These are phyloP conservation scores for Aspergillus bridgeri DNA, from an alignment of 495 filamentous ascomycete genomes.

Conservation along the genomic window DNA sequence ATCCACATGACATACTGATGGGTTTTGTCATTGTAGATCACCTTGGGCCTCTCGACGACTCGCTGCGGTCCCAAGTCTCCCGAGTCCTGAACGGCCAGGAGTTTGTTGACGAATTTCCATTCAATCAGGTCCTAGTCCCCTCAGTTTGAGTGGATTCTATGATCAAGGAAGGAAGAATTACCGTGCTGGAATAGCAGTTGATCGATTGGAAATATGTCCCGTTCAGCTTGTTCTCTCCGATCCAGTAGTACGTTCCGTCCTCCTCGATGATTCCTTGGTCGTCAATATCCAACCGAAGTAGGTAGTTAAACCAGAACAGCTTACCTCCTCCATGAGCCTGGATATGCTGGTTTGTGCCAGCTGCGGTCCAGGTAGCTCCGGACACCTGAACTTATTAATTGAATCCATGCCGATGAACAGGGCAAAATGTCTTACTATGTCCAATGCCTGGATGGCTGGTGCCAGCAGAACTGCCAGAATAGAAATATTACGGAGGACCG, in stretches of 20 bases:
- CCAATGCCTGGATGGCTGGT: neutral
- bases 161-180: neutral
- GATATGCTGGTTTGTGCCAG: slow-evolving; percentile 39
- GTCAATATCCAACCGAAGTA: neutral
- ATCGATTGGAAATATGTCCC: slow-evolving; percentile 58
- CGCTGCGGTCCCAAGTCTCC: slow-evolving; percentile 61
- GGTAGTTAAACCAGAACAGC: neutral
- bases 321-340: slow-evolving; percentile 50
- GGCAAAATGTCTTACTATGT: neutral
- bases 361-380: slow-evolving; percentile 19
- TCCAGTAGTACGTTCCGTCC: slow-evolving; percentile 55
- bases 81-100: slow-evolving; percentile 45
- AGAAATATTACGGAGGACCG: neutral
- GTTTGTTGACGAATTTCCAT: slow-evolving; percentile 56
- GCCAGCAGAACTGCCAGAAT: neutral
- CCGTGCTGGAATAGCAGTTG: slow-evolving; percentile 49
- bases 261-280: slow-evolving; percentile 47
- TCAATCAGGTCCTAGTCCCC: slow-evolving; percentile 47
- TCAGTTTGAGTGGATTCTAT: neutral
- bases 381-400: slow-evolving; percentile 2
- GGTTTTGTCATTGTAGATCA: slow-evolving; percentile 55
- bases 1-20: slow-evolving; percentile 57
- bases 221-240: slow-evolving; percentile 64
- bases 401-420: neutral
- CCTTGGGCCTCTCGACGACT: slow-evolving; percentile 64